Conservation (phyloP, 495 filamentous ascomycete genomes). For the Aspergillus conjunctus region DNA sequence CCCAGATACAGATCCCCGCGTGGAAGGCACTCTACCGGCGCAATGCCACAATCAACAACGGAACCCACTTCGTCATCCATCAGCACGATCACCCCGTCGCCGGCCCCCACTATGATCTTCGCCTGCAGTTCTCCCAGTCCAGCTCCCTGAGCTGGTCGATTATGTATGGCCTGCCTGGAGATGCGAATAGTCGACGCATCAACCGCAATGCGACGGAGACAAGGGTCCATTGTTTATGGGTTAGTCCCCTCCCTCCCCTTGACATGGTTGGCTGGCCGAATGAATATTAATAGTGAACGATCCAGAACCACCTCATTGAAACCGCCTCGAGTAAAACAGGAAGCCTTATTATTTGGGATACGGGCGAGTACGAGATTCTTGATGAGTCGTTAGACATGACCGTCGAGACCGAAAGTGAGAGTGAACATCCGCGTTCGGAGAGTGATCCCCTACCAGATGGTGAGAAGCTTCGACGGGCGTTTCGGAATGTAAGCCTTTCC, state of each 20-base stretch:
- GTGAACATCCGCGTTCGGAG: constrained; percentile 26
- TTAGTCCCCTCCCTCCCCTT: constrained; percentile 30
- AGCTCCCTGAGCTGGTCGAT: constrained; percentile 66
- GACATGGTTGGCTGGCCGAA: background rate
- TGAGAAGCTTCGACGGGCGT: constrained; percentile 55
- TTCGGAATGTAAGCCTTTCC: constrained; percentile 43
- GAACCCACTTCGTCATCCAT: constrained; percentile 65
- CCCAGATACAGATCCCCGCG: constrained; percentile 44
- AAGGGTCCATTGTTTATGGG: constrained; percentile 67
- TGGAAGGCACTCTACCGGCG: constrained; percentile 57
- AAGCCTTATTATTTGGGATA: constrained; percentile 71
- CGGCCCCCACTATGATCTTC: constrained; percentile 65
- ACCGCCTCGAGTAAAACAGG: constrained; percentile 60
- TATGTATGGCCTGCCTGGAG: constrained; percentile 67
- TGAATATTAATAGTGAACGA: background rate
- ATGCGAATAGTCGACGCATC: constrained; percentile 58
- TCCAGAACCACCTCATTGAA: constrained; percentile 67
- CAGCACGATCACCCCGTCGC: constrained; percentile 72
- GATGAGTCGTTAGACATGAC: constrained; percentile 40
- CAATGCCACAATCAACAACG: constrained; percentile 48
- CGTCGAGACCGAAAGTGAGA: constrained; percentile 1
- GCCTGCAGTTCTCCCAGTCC: constrained; percentile 65
- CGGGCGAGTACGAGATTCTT: constrained; percentile 64
- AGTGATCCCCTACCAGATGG: constrained; percentile 41
- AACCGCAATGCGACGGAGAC: constrained; percentile 69